A percentile compares a stretch with the other conserved stretches of the same genome.
These are phyloP conservation scores for Avicennia marina DNA, from an alignment of 257 asterid species.

Conservation along the genomic window DNA sequence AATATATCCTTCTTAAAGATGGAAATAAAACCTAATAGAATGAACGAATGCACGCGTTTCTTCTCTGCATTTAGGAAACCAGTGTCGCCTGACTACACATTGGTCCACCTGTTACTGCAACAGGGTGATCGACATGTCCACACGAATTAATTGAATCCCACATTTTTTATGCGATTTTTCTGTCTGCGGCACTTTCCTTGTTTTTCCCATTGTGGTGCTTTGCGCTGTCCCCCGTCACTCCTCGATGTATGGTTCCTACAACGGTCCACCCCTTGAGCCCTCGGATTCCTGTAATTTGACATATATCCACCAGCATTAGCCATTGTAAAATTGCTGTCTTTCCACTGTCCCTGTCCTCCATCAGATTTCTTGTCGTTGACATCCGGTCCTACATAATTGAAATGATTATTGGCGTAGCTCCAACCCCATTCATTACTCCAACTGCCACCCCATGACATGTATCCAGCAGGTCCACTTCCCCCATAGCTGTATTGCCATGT, in stretches of 20 bases:
- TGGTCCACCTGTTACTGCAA: conserved; percentile 14
- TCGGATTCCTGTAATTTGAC: too few relatives aligned
- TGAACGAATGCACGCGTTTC: not conserved
- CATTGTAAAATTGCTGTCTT: too few relatives aligned
- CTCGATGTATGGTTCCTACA: not conserved
- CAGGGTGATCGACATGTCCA: conserved; percentile 9
- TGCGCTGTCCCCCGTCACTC: conserved; percentile 7
- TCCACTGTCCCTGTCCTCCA: too few relatives aligned
- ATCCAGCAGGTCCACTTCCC: conserved; percentile 24
- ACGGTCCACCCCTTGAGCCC: not conserved
- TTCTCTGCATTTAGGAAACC: not conserved
- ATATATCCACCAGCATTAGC: too few relatives aligned
- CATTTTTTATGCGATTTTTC: conserved; percentile 1
- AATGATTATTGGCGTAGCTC: conserved; percentile 10
- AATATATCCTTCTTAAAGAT: too few relatives aligned
- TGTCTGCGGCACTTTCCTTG: not conserved
- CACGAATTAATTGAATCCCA: conserved; percentile 16
- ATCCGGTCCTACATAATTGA: not conserved
- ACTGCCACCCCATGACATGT: conserved; percentile 23
- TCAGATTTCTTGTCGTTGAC: too few relatives aligned
- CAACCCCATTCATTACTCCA: conserved; percentile 28
- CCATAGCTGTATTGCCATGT: conserved; percentile 6
- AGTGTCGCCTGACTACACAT: conserved; percentile 15
- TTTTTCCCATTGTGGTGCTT: conserved; percentile 8
- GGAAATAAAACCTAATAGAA: not conserved